These are phyloP conservation scores for Coemansia sp. DNA, from an alignment of 192 early-diverging fungal genomes.

Conservation along the genomic window DNA sequence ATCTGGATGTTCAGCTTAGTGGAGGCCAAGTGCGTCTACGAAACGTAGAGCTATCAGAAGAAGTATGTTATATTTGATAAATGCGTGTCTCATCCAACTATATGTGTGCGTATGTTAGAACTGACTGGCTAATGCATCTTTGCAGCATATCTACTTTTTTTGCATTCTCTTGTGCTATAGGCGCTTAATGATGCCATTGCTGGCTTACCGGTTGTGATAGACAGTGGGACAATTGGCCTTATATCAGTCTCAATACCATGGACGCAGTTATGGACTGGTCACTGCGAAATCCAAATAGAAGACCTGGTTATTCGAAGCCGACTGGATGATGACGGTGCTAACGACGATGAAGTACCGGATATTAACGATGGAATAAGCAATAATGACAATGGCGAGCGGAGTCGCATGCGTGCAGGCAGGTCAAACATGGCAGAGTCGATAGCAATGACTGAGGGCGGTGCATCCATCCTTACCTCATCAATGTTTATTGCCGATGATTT, in stretches of 20 bases:
- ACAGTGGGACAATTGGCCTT: conserved; percentile 64
- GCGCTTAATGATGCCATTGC: conserved; percentile 69
- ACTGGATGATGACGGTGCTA: conserved; percentile 19
- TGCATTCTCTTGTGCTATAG: conserved; percentile 43
- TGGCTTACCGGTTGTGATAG: conserved; percentile 69
- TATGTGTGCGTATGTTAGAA: neutral
- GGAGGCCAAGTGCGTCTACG: conserved; percentile 73
- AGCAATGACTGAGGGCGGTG: conserved; percentile 58
- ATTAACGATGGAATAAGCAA: conserved; percentile 13
- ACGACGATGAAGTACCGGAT: conserved; percentile 6
- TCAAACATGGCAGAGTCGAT: conserved; percentile 42
- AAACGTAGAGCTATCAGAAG: conserved; percentile 75
- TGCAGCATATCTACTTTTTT: neutral
- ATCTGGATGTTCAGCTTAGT: conserved; percentile 82
- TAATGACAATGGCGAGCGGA: conserved; percentile 11
- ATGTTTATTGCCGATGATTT: conserved; percentile 89
- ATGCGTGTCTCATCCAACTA: neutral
- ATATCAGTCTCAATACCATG: conserved; percentile 77
- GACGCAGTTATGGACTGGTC: conserved; percentile 79
- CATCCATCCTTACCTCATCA: conserved; percentile 73
- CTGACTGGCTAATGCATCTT: neutral
- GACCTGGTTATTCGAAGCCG: conserved; percentile 60
- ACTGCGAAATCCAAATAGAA: conserved; percentile 70
- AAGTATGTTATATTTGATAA: conserved; percentile 54
- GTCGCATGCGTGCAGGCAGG: conserved; percentile 9